phyloP scores from a whole-genome alignment of 345 rosid species.

The Kandelia obovata region DNA sequence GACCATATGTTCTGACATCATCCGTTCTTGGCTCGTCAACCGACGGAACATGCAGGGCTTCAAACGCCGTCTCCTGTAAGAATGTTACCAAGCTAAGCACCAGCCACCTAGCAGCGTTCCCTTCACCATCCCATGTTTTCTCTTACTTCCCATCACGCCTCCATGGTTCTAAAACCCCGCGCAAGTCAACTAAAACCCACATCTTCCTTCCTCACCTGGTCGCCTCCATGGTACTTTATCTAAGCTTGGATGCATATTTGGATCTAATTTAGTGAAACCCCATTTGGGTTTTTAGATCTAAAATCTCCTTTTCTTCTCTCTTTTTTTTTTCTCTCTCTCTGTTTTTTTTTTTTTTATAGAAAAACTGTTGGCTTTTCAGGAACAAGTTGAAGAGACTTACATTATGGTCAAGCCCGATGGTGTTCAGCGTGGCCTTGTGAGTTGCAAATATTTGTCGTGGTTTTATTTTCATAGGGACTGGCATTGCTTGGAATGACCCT shows the following conservation, averaged over 20 bases:
- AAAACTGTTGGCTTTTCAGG: constrained; percentile 36
- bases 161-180: constrained; percentile 24
- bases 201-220: constrained; percentile 84
- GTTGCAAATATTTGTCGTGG: constrained; percentile 13
- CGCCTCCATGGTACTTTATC: constrained; percentile 59
- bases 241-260: background rate
- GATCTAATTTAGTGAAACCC: background rate
- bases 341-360: background rate
- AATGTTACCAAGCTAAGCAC: constrained; percentile 23
- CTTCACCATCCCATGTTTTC: constrained; percentile 51
- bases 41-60: background rate
- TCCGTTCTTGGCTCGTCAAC: constrained; percentile 13
- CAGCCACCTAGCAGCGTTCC: constrained; percentile 46
- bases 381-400: constrained; percentile 79
- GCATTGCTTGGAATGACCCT: background rate
- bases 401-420: constrained; percentile 96
- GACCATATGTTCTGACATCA: constrained; percentile 13
- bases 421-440: constrained; percentile 88
- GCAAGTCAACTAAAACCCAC: constrained; percentile 42
- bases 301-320: too few species aligned
- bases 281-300: background rate
- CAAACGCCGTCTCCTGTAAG: constrained; percentile 17
- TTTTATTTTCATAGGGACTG: too few species aligned
- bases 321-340: background rate
- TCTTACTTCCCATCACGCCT: constrained; percentile 35